A percentile compares a stretch with the other conserved stretches of the same genome.
Conservation (phyloP, 2,329 filamentous ascomycete species). For the Aplosporella prunicola region DNA sequence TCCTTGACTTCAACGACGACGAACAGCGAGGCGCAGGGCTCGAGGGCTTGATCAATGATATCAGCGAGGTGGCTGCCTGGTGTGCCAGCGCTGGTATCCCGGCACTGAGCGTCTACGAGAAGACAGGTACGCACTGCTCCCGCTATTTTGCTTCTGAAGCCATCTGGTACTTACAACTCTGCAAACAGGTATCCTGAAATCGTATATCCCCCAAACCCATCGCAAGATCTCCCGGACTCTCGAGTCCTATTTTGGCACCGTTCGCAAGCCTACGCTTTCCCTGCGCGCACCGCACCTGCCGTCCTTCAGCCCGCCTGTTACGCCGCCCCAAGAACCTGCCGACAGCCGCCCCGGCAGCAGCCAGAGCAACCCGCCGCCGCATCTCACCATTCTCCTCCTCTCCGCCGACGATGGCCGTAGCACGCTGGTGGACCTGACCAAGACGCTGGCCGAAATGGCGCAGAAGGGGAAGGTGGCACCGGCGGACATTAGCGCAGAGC, state of each 20-base stretch:
- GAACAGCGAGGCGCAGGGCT: constrained; percentile 56
- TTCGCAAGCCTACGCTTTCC: constrained; percentile 57
- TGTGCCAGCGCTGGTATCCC: constrained; percentile 82
- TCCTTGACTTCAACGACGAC: constrained; percentile 65
- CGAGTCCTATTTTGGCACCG: constrained; percentile 72
- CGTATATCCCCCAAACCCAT: constrained; percentile 77
- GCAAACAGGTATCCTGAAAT: constrained; percentile 68
- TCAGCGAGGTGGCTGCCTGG: constrained; percentile 88
- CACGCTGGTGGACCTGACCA: constrained; percentile 89
- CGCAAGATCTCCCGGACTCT: constrained; percentile 70
- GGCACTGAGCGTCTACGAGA: constrained; percentile 83
- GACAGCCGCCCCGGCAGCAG: constrained; percentile 14
- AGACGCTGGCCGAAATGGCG: constrained; percentile 89
- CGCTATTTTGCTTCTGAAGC: no score
- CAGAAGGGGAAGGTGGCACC: constrained; percentile 76
- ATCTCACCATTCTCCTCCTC: constrained; percentile 63
- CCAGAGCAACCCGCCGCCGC: constrained; percentile 19
- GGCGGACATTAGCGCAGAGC: constrained; percentile 71
- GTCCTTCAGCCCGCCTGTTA: constrained; percentile 42
- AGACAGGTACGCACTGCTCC: constrained; percentile 55
- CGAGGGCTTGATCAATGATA: constrained; percentile 79
- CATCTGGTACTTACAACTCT: background rate
- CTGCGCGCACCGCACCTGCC: constrained; percentile 62
- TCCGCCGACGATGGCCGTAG: constrained; percentile 84
- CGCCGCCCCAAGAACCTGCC: constrained; percentile 29